A percentile compares a stretch with the other conserved stretches of the same genome.
Conservation (phyloP, 352 stramenopile species). For the Plasmopara viticola region DNA sequence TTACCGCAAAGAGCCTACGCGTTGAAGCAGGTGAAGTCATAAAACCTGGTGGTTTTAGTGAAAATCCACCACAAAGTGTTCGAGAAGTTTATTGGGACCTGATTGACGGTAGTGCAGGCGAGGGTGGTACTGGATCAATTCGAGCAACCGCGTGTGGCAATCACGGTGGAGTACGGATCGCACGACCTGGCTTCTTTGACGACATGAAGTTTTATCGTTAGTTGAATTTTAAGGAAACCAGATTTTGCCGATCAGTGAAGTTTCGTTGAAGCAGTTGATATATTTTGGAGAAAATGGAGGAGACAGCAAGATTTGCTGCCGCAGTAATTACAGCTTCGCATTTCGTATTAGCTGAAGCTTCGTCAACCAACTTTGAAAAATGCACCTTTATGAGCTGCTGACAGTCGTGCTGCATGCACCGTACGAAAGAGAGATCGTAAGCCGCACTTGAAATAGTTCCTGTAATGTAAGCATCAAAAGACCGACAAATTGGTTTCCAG, state of each 20-base stretch:
- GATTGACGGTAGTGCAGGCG: slow-evolving; percentile 44
- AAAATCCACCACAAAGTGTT: slow-evolving; percentile 48
- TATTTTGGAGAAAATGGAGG: not conserved
- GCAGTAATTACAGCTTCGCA: too few relatives aligned
- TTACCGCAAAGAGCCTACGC: slow-evolving; percentile 38
- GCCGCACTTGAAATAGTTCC: too few relatives aligned
- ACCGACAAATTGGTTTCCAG: too few relatives aligned
- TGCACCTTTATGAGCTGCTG: too few relatives aligned
- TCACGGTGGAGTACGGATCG: slow-evolving; percentile 58
- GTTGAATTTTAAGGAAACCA: too few relatives aligned
- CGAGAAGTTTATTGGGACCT: slow-evolving; percentile 51
- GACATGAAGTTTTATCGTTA: slow-evolving; percentile 69
- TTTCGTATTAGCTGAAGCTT: too few relatives aligned
- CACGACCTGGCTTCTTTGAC: slow-evolving; percentile 56
- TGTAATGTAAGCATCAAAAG: too few relatives aligned
- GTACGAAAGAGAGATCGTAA: too few relatives aligned
- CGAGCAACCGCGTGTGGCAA: slow-evolving; percentile 32
- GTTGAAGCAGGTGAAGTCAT: slow-evolving; percentile 31
- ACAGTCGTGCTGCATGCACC: too few relatives aligned
- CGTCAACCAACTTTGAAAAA: too few relatives aligned
- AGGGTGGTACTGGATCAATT: slow-evolving; percentile 41
- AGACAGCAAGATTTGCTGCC: too few relatives aligned
- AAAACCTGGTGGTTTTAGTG: slow-evolving; percentile 42
- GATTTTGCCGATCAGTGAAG: too few relatives aligned
- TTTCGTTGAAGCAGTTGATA: not conserved